Evolutionary conservation across 106 monocot genomes (phyloP).

Genomic region (Dendrobium chrysotoxum): DNA sequence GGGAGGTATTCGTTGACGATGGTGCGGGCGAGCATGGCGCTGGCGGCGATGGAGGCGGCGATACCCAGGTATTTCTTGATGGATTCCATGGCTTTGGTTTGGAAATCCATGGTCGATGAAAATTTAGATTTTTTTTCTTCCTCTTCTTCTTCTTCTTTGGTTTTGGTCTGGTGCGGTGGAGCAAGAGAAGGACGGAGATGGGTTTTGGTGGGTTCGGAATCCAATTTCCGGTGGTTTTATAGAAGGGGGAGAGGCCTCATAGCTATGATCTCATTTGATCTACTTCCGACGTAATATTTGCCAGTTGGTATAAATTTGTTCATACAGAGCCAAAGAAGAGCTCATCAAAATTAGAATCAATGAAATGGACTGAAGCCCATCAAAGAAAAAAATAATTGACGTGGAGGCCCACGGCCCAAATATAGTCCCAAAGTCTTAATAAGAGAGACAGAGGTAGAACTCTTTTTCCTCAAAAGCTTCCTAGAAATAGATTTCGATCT

Average conservation of each 20-base stretch:
- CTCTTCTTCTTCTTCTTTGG: neutral
- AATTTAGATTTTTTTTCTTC: neutral
- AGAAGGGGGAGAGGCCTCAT: too few relatives aligned
- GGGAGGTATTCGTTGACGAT: slow-evolving; percentile 29
- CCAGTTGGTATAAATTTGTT: too few relatives aligned
- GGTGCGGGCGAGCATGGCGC: slow-evolving; percentile 17
- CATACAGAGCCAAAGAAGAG: too few relatives aligned
- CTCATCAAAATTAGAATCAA: too few relatives aligned
- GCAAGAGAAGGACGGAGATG: neutral
- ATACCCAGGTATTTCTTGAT: slow-evolving; percentile 14
- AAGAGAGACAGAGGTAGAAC: too few relatives aligned
- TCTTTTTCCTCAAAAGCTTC: too few relatives aligned
- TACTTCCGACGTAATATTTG: neutral
- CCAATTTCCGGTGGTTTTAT: too few relatives aligned
- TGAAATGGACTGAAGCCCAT: too few relatives aligned
- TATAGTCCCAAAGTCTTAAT: too few relatives aligned
- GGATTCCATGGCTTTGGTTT: slow-evolving; percentile 1
- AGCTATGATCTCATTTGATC: neutral
- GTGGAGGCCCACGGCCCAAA: too few relatives aligned
- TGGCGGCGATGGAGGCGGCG: slow-evolving; percentile 26
- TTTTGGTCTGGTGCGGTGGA: neutral
- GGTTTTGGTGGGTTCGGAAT: neutral
- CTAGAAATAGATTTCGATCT: too few relatives aligned
- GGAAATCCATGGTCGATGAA: slow-evolving; percentile 3
- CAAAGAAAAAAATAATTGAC: too few relatives aligned